Evolutionary conservation across 306 rosid species (phyloP).

Genomic region (Senna siamea): DNA sequence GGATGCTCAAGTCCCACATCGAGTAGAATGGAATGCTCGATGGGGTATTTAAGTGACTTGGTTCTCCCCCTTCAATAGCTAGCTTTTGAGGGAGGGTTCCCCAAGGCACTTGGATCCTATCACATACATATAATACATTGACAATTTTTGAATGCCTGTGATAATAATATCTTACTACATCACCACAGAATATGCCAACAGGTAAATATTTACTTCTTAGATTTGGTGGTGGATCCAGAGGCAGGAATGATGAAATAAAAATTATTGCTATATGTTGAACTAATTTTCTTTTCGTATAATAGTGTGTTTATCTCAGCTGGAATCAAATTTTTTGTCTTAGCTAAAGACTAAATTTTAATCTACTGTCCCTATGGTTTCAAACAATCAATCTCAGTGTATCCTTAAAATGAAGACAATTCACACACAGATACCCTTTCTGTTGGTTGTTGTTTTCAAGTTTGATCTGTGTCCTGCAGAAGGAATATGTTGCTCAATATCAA

Average conservation of each 20-base stretch:
- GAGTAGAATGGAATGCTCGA: too few relatives aligned
- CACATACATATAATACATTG: neutral
- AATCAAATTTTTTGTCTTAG: neutral
- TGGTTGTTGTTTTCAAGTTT: conserved; percentile 39
- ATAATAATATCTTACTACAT: neutral
- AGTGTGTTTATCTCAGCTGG: neutral
- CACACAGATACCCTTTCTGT: conserved; percentile 7
- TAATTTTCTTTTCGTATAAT: neutral
- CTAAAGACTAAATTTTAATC: neutral
- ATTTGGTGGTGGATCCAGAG: neutral
- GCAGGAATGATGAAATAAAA: neutral
- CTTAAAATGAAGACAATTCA: neutral
- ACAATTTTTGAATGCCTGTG: neutral
- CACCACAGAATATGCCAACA: neutral
- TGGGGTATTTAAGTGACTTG: too few relatives aligned
- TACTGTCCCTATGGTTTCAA: conserved; percentile 3
- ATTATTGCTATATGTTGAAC: neutral
- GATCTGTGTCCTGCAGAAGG: conserved; percentile 64
- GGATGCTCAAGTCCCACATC: too few relatives aligned
- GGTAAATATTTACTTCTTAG: neutral
- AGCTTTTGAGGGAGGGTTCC: too few relatives aligned
- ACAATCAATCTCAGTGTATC: too few relatives aligned
- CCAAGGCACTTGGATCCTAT: too few relatives aligned
- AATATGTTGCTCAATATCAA: conserved; percentile 53
- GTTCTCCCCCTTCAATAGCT: too few relatives aligned